Percentiles rank a stretch among this genome's conserved stretches.
Conservation (phyloP, 2,329 filamentous ascomycete species). For the Periconia sp. region DNA sequence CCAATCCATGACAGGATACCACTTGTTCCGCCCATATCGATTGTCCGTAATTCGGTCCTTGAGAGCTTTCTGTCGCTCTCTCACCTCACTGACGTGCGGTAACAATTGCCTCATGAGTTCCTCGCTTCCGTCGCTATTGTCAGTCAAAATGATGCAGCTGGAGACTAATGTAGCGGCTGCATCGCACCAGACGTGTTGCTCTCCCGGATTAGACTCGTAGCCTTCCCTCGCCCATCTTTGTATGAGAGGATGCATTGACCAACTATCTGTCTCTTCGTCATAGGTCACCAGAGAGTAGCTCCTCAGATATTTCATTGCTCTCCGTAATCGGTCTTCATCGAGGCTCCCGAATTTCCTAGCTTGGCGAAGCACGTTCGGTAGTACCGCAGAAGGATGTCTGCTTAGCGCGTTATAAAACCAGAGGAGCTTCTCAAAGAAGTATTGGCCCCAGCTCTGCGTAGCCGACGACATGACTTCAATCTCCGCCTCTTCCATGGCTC, state of each 20-base stretch:
- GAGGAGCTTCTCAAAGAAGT: no score
- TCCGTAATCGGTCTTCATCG: slow-evolving; percentile 13
- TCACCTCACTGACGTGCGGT: slow-evolving; percentile 33
- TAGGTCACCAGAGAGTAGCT: slow-evolving; percentile 29
- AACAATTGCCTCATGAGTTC: slow-evolving; percentile 24
- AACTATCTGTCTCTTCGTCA: slow-evolving; percentile 23
- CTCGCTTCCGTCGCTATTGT: slow-evolving; percentile 17
- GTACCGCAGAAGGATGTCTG: no score
- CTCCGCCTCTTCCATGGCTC: slow-evolving; percentile 12
- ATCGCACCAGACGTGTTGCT: slow-evolving; percentile 39
- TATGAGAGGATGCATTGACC: slow-evolving; percentile 41
- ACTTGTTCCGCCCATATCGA: slow-evolving; percentile 9
- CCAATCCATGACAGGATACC: slow-evolving; percentile 11
- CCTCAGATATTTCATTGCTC: slow-evolving; percentile 25
- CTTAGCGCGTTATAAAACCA: no score
- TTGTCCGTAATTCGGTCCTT: slow-evolving; percentile 15
- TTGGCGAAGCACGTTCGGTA: no score
- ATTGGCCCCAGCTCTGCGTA: no score
- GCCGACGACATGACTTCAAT: slow-evolving; percentile 9
- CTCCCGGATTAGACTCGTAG: slow-evolving; percentile 23
- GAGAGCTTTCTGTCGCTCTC: slow-evolving; percentile 2
- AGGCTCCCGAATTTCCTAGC: slow-evolving; percentile 11
- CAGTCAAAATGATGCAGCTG: slow-evolving; percentile 31
- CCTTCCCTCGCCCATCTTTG: slow-evolving; percentile 41
- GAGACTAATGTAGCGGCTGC: slow-evolving; percentile 30